These are phyloP conservation scores for Stygiomarasmius scandens DNA, from an alignment of 1,284 basidiomycete species.

Conservation along the genomic window DNA sequence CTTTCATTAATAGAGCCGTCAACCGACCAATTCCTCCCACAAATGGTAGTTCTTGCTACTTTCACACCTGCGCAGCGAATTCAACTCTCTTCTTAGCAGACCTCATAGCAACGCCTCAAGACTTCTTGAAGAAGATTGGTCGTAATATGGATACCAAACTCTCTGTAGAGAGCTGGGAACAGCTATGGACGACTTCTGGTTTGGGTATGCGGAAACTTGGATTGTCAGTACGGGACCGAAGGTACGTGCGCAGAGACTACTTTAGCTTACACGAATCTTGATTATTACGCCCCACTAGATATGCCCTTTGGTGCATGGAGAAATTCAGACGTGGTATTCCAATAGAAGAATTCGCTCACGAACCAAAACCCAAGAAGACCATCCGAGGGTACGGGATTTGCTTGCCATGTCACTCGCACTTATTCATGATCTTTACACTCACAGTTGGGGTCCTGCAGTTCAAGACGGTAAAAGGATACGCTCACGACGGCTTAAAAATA, in stretches of 20 bases:
- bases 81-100: slow-evolving; percentile 28
- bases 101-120: slow-evolving; percentile 49
- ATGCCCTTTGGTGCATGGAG: slow-evolving; percentile 82
- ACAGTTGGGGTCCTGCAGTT: slow-evolving; percentile 50
- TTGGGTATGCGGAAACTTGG: slow-evolving; percentile 65
- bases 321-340: slow-evolving; percentile 67
- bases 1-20: slow-evolving; percentile 43
- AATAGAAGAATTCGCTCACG: slow-evolving; percentile 64
- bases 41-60: slow-evolving; percentile 24
- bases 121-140: slow-evolving; percentile 77
- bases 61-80: slow-evolving; percentile 19
- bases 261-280: no score
- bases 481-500: slow-evolving; percentile 49
- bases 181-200: slow-evolving; percentile 64
- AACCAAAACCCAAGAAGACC: slow-evolving; percentile 68
- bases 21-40: slow-evolving; percentile 33
- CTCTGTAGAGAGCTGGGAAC: slow-evolving; percentile 60
- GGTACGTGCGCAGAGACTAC: no score
- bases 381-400: slow-evolving; percentile 67
- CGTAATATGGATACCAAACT: slow-evolving; percentile 64
- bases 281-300: no score
- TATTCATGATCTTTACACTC: no score
- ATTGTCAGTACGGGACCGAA: slow-evolving; percentile 65
- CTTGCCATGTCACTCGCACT: no score
- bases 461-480: slow-evolving; percentile 78